These are phyloP conservation scores for Gaeumannomyces tritici DNA, from an alignment of 2,329 filamentous ascomycete genomes.

Conservation along the genomic window DNA sequence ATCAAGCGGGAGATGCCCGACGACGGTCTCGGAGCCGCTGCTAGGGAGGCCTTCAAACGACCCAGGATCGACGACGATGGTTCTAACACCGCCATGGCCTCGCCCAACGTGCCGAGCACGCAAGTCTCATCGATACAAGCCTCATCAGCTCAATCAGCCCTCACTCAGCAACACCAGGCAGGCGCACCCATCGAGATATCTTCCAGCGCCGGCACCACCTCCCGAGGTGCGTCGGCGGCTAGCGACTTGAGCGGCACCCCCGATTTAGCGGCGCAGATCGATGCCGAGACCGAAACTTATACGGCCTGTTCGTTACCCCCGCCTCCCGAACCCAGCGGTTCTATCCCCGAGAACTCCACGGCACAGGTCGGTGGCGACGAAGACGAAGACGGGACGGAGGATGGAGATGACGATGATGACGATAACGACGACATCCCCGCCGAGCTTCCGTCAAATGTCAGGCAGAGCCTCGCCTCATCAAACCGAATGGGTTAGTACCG, in stretches of 20 bases:
- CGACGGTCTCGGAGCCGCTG: conserved; percentile 9
- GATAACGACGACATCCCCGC: conserved; percentile 24
- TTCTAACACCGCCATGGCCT: too few relatives aligned
- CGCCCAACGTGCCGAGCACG: neutral
- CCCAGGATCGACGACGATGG: conserved; percentile 9
- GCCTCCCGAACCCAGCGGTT: neutral
- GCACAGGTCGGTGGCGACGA: neutral
- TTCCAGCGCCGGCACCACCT: neutral
- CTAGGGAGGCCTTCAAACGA: conserved; percentile 12
- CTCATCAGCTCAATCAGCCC: neutral
- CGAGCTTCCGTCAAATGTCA: conserved; percentile 18
- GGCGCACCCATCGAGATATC: neutral
- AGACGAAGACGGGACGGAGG: conserved; percentile 9
- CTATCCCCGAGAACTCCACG: neutral
- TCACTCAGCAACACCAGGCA: neutral
- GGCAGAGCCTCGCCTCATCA: conserved; percentile 14
- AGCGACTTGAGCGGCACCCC: neutral
- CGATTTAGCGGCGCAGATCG: neutral
- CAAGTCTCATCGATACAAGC: neutral
- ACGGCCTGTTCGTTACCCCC: neutral
- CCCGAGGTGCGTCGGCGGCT: neutral
- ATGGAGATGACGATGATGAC: conserved; percentile 12
- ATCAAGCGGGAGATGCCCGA: conserved; percentile 7
- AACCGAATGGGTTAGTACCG: neutral
- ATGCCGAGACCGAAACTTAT: neutral